These are phyloP conservation scores for Talaromyces pinophilus DNA, from an alignment of 2,329 filamentous ascomycete genomes.

Conservation along the genomic window DNA sequence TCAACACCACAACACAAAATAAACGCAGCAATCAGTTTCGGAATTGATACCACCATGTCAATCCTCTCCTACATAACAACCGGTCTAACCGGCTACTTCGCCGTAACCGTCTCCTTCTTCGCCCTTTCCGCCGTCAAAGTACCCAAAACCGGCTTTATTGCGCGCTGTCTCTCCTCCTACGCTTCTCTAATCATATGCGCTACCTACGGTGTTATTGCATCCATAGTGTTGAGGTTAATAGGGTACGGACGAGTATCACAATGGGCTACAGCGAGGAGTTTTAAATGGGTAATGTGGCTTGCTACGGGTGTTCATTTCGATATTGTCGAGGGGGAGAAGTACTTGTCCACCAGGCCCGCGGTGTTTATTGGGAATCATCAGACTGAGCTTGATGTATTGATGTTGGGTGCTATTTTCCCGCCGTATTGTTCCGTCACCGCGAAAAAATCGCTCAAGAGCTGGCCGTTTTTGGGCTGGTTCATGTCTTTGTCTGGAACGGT, in stretches of 20 bases:
- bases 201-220: constrained; percentile 73
- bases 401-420: constrained; percentile 87
- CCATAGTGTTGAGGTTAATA: constrained; percentile 67
- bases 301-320: constrained; percentile 77
- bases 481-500: constrained; percentile 84
- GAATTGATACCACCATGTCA: constrained; percentile 52
- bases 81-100: constrained; percentile 65
- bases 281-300: constrained; percentile 75
- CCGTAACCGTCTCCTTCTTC: constrained; percentile 56
- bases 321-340: constrained; percentile 64
- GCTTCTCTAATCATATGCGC: constrained; percentile 54
- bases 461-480: constrained; percentile 92
- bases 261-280: constrained; percentile 77
- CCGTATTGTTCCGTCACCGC: constrained; percentile 90
- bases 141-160: constrained; percentile 48
- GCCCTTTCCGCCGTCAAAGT: constrained; percentile 44
- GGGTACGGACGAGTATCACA: constrained; percentile 78
- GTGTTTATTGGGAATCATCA: constrained; percentile 96
- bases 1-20: neutral
- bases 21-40: neutral
- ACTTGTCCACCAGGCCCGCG: constrained; percentile 72
- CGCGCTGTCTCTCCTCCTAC: constrained; percentile 51
- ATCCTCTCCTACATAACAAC: constrained; percentile 61
- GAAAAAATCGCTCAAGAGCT: constrained; percentile 76
- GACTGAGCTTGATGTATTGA: constrained; percentile 89